phyloP scores from a whole-genome alignment of 2,329 filamentous ascomycete genomes.

The Penicillium sp. region DNA sequence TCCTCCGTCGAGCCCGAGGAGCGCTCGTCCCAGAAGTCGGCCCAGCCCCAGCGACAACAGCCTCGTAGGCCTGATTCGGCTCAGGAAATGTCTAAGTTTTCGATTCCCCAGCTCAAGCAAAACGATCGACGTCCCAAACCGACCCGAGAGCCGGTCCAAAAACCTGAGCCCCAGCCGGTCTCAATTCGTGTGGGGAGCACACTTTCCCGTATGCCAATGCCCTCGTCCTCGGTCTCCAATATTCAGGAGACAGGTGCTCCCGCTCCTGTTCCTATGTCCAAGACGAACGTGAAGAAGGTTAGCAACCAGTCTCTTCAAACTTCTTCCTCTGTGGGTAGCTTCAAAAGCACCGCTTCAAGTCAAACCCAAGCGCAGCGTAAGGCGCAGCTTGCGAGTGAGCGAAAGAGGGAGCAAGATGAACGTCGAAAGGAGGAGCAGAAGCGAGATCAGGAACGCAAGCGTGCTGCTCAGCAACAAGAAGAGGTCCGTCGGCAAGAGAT shows the following conservation, averaged over 20 bases:
- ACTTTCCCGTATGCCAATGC: conserved; percentile 44
- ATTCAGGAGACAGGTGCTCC: conserved; percentile 55
- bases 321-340: conserved; percentile 52
- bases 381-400: conserved; percentile 71
- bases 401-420: conserved; percentile 82
- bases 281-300: conserved; percentile 55
- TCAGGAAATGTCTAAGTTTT: conserved; percentile 30
- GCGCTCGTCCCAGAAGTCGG: conserved; percentile 25
- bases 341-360: conserved; percentile 63
- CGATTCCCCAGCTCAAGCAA: conserved; percentile 30
- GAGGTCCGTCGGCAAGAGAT: conserved; percentile 60
- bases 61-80: conserved; percentile 32
- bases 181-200: conserved; percentile 51
- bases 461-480: conserved; percentile 57
- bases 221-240: conserved; percentile 55
- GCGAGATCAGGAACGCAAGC: conserved; percentile 74
- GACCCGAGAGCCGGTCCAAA: conserved; percentile 42
- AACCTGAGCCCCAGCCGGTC: conserved; percentile 48
- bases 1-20: conserved; percentile 34
- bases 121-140: conserved; percentile 46
- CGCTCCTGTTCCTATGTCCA: conserved; percentile 45
- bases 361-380: conserved; percentile 65
- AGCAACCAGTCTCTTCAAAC: conserved; percentile 65
- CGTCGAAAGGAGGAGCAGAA: conserved; percentile 79
- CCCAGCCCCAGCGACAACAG: conserved; percentile 27